These are phyloP conservation scores for Colletotrichum tamarilloi DNA, from an alignment of 2,329 filamentous ascomycete species.

Conservation along the genomic window DNA sequence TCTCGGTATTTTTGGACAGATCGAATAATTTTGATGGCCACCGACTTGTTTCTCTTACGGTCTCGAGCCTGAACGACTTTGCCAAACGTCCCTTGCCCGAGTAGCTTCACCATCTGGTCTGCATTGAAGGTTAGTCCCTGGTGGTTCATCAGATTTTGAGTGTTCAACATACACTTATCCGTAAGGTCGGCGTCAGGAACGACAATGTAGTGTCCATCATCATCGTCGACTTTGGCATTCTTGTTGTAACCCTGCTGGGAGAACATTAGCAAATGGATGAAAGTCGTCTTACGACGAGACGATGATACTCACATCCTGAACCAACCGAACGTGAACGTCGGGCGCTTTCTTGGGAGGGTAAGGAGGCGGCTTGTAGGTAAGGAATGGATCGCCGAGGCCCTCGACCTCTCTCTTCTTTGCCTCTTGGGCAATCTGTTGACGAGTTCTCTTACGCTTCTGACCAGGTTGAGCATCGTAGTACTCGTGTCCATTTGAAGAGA, in stretches of 20 bases:
- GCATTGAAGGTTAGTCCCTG: conserved; percentile 40
- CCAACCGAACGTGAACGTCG: conserved; percentile 74
- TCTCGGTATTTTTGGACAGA: conserved; percentile 99
- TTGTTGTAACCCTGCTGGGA: conserved; percentile 56
- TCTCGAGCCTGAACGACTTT: conserved; percentile 97
- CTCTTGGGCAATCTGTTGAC: conserved; percentile 84
- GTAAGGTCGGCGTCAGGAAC: conserved; percentile 87
- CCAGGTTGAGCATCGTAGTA: conserved; percentile 76
- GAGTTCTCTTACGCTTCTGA: conserved; percentile 90
- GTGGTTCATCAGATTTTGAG: neutral
- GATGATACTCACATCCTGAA: conserved; percentile 68
- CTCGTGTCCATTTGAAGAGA: conserved; percentile 71
- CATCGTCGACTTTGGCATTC: conserved; percentile 87
- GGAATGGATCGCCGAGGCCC: conserved; percentile 75
- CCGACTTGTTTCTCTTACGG: conserved; percentile 77
- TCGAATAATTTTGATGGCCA: conserved; percentile 97
- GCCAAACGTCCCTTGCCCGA: conserved; percentile 97
- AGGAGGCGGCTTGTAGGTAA: conserved; percentile 86
- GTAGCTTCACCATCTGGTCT: conserved; percentile 90
- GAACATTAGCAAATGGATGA: conserved; percentile 29
- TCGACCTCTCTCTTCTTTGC: conserved; percentile 82
- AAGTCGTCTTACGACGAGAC: neutral
- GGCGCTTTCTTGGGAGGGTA: conserved; percentile 91
- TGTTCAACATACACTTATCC: conserved; percentile 80
- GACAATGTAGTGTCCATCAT: conserved; percentile 97